A percentile compares a stretch with the other conserved stretches of the same genome.
These are phyloP conservation scores for Scutellaria minor DNA, from an alignment of 257 asterid species.

Conservation along the genomic window DNA sequence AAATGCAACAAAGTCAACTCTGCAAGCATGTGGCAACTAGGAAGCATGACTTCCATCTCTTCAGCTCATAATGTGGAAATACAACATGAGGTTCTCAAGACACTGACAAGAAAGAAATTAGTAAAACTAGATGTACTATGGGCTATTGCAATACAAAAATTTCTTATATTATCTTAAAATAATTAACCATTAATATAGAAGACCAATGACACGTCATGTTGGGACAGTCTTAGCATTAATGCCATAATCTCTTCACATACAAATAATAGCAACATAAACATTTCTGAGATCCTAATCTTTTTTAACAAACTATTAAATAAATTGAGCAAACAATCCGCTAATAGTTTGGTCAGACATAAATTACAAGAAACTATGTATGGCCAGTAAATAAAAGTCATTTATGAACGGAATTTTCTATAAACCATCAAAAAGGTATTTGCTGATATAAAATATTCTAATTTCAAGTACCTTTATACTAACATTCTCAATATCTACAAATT, in stretches of 20 bases:
- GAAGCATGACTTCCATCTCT: background rate
- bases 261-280: background rate
- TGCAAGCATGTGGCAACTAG: too few species aligned
- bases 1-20: background rate
- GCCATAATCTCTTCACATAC: constrained; percentile 1
- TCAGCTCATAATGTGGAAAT: background rate
- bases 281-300: background rate
- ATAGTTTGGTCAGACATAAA: too few species aligned
- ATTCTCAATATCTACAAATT: too few species aligned
- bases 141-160: background rate
- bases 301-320: background rate
- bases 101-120: background rate
- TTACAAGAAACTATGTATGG: too few species aligned
- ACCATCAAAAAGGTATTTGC: too few species aligned
- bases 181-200: background rate
- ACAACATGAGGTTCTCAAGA: background rate
- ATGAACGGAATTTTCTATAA: too few species aligned
- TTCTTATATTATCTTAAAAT: background rate
- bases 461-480: too few species aligned
- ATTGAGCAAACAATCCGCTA: too few species aligned
- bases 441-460: too few species aligned
- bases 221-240: background rate
- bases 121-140: background rate
- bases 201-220: background rate
- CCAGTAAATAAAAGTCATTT: too few species aligned